phyloP scores from a whole-genome alignment of 169 alveolate genomes.

The Cyclospora cayetanensis region DNA sequence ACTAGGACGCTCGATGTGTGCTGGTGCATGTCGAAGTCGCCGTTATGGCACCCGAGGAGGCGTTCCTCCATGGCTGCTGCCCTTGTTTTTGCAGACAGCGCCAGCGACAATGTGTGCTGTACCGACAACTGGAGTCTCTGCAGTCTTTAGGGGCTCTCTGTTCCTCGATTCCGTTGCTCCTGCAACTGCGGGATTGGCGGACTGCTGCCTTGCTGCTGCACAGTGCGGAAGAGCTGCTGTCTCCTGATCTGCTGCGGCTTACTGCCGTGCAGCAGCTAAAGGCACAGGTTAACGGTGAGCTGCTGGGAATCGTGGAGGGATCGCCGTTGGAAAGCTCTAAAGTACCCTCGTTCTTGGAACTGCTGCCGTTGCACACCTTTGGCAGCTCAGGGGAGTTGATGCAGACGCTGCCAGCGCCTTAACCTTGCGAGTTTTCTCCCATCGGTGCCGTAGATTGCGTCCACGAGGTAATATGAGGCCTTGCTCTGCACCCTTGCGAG shows the following conservation, averaged over 20 bases:
- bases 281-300: neutral
- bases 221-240: neutral
- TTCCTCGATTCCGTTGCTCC: conserved; percentile 34
- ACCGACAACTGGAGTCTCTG: neutral
- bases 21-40: neutral
- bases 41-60: no score
- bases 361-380: neutral
- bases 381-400: neutral
- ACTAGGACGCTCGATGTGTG: neutral
- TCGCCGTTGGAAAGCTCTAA: neutral
- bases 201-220: conserved; percentile 52
- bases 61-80: neutral
- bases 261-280: neutral
- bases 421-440: neutral
- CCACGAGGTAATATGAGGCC: no score
- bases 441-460: neutral
- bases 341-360: no score
- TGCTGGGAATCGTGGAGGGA: neutral
- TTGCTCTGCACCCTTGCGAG: no score
- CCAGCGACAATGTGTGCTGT: conserved; percentile 18
- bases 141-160: conserved; percentile 16
- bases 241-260: neutral
- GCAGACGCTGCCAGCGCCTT: neutral
- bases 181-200: conserved; percentile 40
- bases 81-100: conserved; percentile 1